Conservation (phyloP, 306 rosid genomes). For the Corylus avellana region DNA sequence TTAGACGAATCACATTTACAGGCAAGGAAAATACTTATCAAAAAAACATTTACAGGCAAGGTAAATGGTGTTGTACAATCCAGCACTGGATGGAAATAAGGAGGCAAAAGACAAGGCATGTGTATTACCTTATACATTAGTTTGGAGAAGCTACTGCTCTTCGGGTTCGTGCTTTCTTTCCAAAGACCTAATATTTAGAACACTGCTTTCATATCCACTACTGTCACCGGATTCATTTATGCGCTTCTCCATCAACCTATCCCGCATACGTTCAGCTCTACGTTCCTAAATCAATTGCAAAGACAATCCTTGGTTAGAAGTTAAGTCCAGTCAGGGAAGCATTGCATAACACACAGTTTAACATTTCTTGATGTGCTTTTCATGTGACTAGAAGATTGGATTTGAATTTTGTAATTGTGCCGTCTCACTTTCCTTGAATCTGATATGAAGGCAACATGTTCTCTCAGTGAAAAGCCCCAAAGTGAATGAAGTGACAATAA, state of each 20-base stretch:
- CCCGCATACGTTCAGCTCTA: slow-evolving; percentile 39
- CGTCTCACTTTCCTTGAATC: neutral
- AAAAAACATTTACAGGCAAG: slow-evolving; percentile 24
- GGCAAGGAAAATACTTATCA: slow-evolving; percentile 9
- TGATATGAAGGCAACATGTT: neutral
- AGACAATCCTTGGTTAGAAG: slow-evolving; percentile 10
- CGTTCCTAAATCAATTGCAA: slow-evolving; percentile 43
- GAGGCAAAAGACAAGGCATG: slow-evolving; percentile 18
- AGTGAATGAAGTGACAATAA: neutral
- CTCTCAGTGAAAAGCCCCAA: neutral
- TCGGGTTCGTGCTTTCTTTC: slow-evolving; percentile 51
- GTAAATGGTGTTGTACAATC: slow-evolving; percentile 13
- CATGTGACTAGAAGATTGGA: neutral
- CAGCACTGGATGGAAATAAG: slow-evolving; percentile 21
- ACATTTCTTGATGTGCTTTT: neutral
- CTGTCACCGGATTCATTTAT: slow-evolving; percentile 60
- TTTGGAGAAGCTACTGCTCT: slow-evolving; percentile 24
- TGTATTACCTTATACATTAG: slow-evolving; percentile 25
- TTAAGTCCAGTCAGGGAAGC: neutral
- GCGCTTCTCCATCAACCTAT: slow-evolving; percentile 38
- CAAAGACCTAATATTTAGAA: slow-evolving; percentile 33
- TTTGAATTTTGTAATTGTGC: neutral
- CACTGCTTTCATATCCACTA: slow-evolving; percentile 62
- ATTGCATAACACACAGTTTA: neutral
- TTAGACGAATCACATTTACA: slow-evolving; percentile 25